Percentiles rank a stretch among this genome's conserved stretches.
Conservation (phyloP, 495 filamentous ascomycete genomes). For the Aspergillus wentii region DNA sequence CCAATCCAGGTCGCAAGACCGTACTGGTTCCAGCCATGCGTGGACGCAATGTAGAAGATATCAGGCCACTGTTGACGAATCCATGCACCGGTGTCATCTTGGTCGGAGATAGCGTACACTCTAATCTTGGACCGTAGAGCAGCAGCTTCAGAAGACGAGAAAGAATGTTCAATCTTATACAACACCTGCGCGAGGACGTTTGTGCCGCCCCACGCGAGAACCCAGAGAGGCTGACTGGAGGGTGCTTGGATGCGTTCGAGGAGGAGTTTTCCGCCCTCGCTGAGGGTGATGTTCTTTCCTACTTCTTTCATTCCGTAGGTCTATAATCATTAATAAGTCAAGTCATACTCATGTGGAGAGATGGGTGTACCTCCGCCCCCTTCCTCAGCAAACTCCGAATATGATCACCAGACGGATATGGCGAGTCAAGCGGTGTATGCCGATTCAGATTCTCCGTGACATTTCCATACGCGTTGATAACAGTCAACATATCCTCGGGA, state of each 20-base stretch:
- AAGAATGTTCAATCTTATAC: slow-evolving; percentile 22
- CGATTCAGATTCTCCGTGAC: slow-evolving; percentile 36
- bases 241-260: slow-evolving; percentile 21
- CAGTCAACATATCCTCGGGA: slow-evolving; percentile 33
- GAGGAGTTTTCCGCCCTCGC: slow-evolving; percentile 37
- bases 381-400: slow-evolving; percentile 18
- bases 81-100: slow-evolving; percentile 46
- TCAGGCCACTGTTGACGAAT: slow-evolving; percentile 39
- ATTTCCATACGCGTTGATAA: slow-evolving; percentile 34
- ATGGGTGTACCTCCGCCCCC: slow-evolving; percentile 18
- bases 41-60: slow-evolving; percentile 40
- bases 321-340: slow-evolving; percentile 2
- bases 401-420: slow-evolving; percentile 30
- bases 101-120: slow-evolving; percentile 45
- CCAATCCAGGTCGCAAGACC: slow-evolving; percentile 43
- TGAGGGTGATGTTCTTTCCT: slow-evolving; percentile 20
- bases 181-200: slow-evolving; percentile 43
- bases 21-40: slow-evolving; percentile 45
- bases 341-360: neutral
- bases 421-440: slow-evolving; percentile 28
- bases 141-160: slow-evolving; percentile 20
- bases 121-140: slow-evolving; percentile 32
- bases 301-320: slow-evolving; percentile 31
- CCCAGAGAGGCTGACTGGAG: slow-evolving; percentile 31
- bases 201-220: slow-evolving; percentile 44